Conservation (phyloP, 129 eudicot species). For the Ambrosia artemisiifolia region DNA sequence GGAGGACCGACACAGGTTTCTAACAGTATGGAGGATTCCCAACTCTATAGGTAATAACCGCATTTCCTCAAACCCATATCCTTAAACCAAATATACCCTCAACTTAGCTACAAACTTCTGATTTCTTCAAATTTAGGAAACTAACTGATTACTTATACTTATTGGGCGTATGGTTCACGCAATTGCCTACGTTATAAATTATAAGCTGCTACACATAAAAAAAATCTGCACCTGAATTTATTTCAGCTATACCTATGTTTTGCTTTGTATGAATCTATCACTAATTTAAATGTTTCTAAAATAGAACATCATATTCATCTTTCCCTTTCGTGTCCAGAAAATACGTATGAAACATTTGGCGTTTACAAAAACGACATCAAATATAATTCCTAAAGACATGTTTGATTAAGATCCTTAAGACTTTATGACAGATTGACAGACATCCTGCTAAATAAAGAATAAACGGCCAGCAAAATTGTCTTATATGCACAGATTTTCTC, state of each 20-base stretch:
- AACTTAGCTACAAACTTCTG: too few species aligned
- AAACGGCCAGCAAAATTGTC: conserved; percentile 30
- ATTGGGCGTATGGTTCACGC: too few species aligned
- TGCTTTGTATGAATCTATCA: conserved; percentile 22
- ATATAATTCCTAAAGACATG: conserved; percentile 8
- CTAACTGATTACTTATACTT: too few species aligned
- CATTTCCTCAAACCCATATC: too few species aligned
- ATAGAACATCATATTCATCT: conserved; percentile 3
- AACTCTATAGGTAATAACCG: too few species aligned
- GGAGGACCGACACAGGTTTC: too few species aligned
- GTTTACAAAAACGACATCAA: conserved; percentile 20
- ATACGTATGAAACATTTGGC: conserved; percentile 24
- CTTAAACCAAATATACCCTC: too few species aligned
- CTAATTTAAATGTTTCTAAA: neutral
- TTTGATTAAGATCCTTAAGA: conserved; percentile 29
- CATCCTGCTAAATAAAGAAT: conserved; percentile 25
- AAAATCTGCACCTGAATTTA: conserved; percentile 12
- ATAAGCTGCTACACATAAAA: conserved; percentile 14
- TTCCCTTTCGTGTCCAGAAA: conserved; percentile 16
- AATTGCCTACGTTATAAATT: neutral
- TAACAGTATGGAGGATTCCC: too few species aligned
- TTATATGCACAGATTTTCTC: conserved; percentile 8
- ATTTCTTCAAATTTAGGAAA: too few species aligned
- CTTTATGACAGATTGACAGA: neutral
- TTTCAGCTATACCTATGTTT: conserved; percentile 17